Base-by-base conservation (phyloP, 768 basidiomycete species). In the Phaeotremella skinneri region DNA sequence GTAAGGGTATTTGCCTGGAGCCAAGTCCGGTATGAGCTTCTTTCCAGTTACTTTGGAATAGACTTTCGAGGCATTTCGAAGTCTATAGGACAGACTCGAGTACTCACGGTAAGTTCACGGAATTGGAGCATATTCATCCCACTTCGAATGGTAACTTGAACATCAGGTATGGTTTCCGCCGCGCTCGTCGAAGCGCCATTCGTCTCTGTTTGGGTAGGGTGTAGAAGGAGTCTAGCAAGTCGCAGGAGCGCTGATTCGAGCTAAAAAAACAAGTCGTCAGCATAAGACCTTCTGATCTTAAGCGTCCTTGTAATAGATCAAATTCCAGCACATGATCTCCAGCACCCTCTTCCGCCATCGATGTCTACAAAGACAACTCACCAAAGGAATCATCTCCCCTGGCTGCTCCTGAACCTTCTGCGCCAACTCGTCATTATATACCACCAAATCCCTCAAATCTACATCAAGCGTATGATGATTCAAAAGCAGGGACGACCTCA, bases 391-490 rank as follows among this genome's bases (percentile, higher is more conserved):
- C 37, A 91, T 83, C 63, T 97, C 96, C 4, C 87, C 86, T 17
- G 96, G 96, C 67, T 83, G 81, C 64, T 91, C 89, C 76, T 96
- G 91, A 55, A 97, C 85, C 21, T 85, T 84, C 75, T 93, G 90
- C 1, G 91, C 92, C 32, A 99, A 81, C 72, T 94, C 91, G 70
- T 97, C 93, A 67, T 96, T 92, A 81, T 87, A 98, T 27, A 92
- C 79, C 43, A 77, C 75, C 55, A 82, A 62, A 61, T 81, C 79
- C 62, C 86, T 80, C 67, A 94, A 81, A 78, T 97, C 87, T 61
- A 97, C 85, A 78, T 96, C 85, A 58, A 98, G 86, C 52, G 86
- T 79, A 73, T 88, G 85, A 61, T 93, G 90, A 73, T 92, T 92
- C 63, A 94, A 76, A 14, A 98, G 83, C 31, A 98, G 79, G 74